Evolutionary conservation across 1,284 basidiomycete genomes (phyloP).

Genomic region (Paramarasmius palmivorus): DNA sequence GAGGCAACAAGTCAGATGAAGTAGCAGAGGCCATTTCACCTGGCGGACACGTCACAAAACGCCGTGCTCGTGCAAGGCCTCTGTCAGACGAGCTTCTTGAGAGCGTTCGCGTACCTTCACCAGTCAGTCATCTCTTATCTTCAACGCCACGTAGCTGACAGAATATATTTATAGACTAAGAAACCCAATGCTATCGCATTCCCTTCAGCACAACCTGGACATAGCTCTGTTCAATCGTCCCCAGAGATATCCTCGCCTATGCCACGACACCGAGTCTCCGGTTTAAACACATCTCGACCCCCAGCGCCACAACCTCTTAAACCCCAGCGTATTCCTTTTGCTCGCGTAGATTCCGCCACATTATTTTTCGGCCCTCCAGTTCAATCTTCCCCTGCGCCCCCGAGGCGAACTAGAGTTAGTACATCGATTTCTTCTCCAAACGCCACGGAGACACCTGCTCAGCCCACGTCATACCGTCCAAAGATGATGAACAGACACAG

Average conservation of each 20-base stretch:
- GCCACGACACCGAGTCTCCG: constrained; percentile 45
- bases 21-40: constrained; percentile 71
- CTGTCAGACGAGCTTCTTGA: constrained; percentile 65
- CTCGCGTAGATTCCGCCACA: constrained; percentile 55
- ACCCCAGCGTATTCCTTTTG: constrained; percentile 24
- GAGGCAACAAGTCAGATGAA: constrained; percentile 47
- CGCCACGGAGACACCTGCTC: constrained; percentile 17
- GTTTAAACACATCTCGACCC: constrained; percentile 27
- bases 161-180: constrained; percentile 7
- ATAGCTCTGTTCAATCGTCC: constrained; percentile 34
- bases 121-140: constrained; percentile 32
- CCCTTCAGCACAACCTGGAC: constrained; percentile 28
- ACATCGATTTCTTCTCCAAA: constrained; percentile 25
- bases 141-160: constrained; percentile 21
- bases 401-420: constrained; percentile 33
- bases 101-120: constrained; percentile 41
- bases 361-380: constrained; percentile 75
- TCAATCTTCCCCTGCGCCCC: constrained; percentile 26
- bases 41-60: constrained; percentile 70
- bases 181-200: constrained; percentile 29
- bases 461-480: constrained; percentile 23
- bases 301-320: constrained; percentile 20
- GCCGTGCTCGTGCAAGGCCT: constrained; percentile 67
- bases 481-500: constrained; percentile 56
- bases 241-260: constrained; percentile 48